Percentiles rank a stretch among this genome's conserved stretches.
Evolutionary conservation across 148 eudicot genomes (phyloP).

Genomic region (Fallopia convolvulus): DNA sequence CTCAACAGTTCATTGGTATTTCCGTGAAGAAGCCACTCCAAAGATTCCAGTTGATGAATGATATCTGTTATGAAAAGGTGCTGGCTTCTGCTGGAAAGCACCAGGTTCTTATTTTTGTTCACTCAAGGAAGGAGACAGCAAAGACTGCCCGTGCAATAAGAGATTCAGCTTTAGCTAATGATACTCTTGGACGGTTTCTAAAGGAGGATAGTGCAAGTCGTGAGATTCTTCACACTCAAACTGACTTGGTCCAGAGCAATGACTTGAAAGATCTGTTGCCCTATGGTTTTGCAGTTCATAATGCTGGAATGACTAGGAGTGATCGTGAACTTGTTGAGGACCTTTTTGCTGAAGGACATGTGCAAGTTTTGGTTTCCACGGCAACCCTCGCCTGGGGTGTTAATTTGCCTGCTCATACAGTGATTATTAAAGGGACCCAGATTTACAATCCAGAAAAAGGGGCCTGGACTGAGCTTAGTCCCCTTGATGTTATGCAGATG

Average conservation of each 20-base stretch:
- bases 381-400: conserved; percentile 88
- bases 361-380: conserved; percentile 74
- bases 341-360: conserved; percentile 57
- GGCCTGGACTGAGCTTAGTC: conserved; percentile 78
- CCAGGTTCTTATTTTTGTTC: conserved; percentile 69
- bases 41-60: conserved; percentile 80
- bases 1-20: conserved; percentile 73
- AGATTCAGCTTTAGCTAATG: conserved; percentile 69
- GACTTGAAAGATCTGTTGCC: conserved; percentile 72
- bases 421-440: conserved; percentile 78
- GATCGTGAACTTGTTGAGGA: conserved; percentile 69
- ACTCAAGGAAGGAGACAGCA: conserved; percentile 76
- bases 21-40: conserved; percentile 69
- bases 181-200: conserved; percentile 52
- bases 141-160: conserved; percentile 77
- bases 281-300: conserved; percentile 71
- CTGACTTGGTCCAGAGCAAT: conserved; percentile 56
- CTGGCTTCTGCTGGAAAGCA: conserved; percentile 57
- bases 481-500: conserved; percentile 85
- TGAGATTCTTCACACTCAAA: conserved; percentile 54
- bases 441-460: conserved; percentile 77
- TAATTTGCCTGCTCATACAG: conserved; percentile 66
- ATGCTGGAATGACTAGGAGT: conserved; percentile 76
- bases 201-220: conserved; percentile 75
- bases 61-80: conserved; percentile 72